Evolutionary conservation across 2,329 filamentous ascomycete species (phyloP), one percentile per base, ranked within the genome.

Genomic region (Dactylellina parvicollis): DNA sequence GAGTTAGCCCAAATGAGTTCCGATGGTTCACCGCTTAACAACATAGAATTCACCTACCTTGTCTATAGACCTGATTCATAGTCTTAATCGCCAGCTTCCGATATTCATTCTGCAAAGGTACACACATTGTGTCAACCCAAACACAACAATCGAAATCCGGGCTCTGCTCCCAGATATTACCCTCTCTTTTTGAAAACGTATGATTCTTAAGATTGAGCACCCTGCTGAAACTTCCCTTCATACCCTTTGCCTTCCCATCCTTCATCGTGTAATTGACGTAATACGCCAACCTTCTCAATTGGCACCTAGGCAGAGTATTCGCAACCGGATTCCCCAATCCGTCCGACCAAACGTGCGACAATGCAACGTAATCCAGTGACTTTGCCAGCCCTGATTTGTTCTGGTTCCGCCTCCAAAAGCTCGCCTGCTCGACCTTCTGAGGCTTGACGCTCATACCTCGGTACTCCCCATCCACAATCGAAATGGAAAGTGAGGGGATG

Each of bases 311-410:
- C 8, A 76, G 61, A 20, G 64, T 72, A 57, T 75, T 76, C 18
- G 42, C 71, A 2, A 32, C 47, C 3, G 75, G 70, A 59, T 76
- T 76, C 14, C 75, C 75, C n/a, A 76, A 66, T 14, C 75, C 75
- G 18, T 76, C 74, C 7, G 75, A 75, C 75, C 75, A 76, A 3
- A 76, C 75, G 40, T 76, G 75, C 4, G 75, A 76, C 14, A 76
- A 49, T 24, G 74, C 75, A 9, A 76, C 52, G 54, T 76, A 76
- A 38, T 74, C 62, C n/a, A 66, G 36, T 20, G 60, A 73, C 55
- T 65, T 65, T 24, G 44, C 69, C 2, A 73, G n/a, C 9, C 69
- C 69, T 0, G 52, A 49, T 55, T 73, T 73, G 5, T 20, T 18
- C n/a, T 66, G 60, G 20, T 73, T 42, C 2, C 44, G 57, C 18